phyloP scores from a whole-genome alignment of 768 basidiomycete genomes.

The Lentinula guzmanii region DNA sequence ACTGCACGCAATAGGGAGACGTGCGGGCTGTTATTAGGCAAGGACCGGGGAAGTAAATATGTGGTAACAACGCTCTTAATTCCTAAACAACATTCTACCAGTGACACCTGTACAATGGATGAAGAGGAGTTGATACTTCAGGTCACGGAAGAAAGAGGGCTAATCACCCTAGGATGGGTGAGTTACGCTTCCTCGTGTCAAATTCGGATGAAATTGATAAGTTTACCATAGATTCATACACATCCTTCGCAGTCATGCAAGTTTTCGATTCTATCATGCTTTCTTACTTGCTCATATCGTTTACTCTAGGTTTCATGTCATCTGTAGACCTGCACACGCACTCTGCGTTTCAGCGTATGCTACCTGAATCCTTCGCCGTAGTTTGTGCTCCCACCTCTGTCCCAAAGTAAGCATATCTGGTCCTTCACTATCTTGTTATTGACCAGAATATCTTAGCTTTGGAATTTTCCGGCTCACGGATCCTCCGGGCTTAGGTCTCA shows the following conservation, averaged over 20 bases:
- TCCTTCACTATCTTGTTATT: neutral
- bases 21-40: conserved; percentile 81
- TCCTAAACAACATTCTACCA: conserved; percentile 83
- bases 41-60: conserved; percentile 50
- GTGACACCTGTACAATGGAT: conserved; percentile 91
- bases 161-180: conserved; percentile 92
- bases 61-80: conserved; percentile 79
- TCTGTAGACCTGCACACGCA: conserved; percentile 92
- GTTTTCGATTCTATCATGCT: conserved; percentile 16
- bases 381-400: conserved; percentile 81
- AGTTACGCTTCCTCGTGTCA: conserved; percentile 19
- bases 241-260: conserved; percentile 85
- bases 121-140: conserved; percentile 82
- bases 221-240: conserved; percentile 68
- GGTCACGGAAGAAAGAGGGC: conserved; percentile 73
- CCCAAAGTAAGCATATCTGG: conserved; percentile 50
- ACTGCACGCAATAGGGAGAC: conserved; percentile 80
- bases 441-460: conserved; percentile 39
- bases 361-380: conserved; percentile 89
- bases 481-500: conserved; percentile 72
- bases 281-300: neutral
- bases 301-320: conserved; percentile 75
- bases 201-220: neutral
- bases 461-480: conserved; percentile 89
- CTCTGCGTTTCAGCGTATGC: conserved; percentile 81